Percentiles rank a stretch among this genome's conserved stretches.
phyloP scores from a whole-genome alignment of 495 filamentous ascomycete species.

The Bryoglossum gracile region DNA sequence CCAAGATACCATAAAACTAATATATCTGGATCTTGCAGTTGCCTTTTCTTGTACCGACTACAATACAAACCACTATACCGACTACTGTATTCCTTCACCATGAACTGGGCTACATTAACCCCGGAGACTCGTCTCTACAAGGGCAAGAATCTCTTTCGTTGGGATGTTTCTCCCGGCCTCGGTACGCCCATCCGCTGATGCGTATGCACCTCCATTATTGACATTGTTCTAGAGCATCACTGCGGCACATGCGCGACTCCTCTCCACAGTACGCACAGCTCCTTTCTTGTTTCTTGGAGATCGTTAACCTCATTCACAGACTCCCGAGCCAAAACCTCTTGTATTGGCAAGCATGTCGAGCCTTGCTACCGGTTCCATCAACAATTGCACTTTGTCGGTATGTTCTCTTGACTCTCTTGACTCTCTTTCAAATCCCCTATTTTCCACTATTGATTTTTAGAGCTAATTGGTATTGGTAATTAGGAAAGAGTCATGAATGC shows the following conservation, averaged over 20 bases:
- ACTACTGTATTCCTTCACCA: no score
- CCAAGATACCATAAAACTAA: no score
- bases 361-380: conserved; percentile 26
- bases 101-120: conserved; percentile 22
- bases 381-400: conserved; percentile 25
- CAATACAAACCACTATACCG: no score
- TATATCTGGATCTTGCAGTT: no score
- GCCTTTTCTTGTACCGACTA: no score
- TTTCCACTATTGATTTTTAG: not conserved
- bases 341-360: conserved; percentile 26
- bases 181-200: conserved; percentile 1
- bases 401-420: not conserved
- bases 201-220: not conserved
- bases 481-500: conserved; percentile 25
- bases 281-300: not conserved
- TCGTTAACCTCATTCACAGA: conserved; percentile 14
- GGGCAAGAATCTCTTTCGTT: conserved; percentile 17
- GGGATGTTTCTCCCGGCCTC: conserved; percentile 19
- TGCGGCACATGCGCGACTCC: conserved; percentile 25
- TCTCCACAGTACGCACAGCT: conserved; percentile 16
- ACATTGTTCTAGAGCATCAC: conserved; percentile 20
- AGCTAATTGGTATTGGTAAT: not conserved
- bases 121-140: conserved; percentile 19
- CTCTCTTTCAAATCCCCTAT: not conserved
- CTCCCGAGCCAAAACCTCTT: conserved; percentile 19